Conservation (phyloP, 148 eudicot genomes). For the Salicornia ramosissima region DNA sequence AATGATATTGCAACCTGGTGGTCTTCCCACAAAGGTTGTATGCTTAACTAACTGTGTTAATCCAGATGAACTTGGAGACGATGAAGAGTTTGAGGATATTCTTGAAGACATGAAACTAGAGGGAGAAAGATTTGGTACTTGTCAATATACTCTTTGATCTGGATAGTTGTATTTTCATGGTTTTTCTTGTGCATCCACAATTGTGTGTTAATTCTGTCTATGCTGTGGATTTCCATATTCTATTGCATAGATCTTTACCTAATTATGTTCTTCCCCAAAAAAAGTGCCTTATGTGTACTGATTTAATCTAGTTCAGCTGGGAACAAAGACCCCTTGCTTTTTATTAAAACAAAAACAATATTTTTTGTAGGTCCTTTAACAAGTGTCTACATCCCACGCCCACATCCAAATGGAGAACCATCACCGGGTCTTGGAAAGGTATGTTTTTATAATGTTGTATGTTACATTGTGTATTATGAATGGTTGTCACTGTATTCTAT, state of each 20-base stretch:
- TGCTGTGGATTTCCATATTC: background rate
- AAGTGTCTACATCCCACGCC: conserved; percentile 76
- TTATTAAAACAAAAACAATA: too few relatives aligned
- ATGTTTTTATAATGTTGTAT: conserved; percentile 14
- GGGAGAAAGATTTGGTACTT: conserved; percentile 37
- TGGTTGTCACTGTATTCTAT: too few relatives aligned
- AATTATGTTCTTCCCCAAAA: too few relatives aligned
- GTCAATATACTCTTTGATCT: background rate
- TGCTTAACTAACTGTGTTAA: conserved; percentile 42
- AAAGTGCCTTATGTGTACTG: too few relatives aligned
- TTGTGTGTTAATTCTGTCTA: background rate
- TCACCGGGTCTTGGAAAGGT: conserved; percentile 94
- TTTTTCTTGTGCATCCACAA: background rate
- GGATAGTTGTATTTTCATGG: background rate
- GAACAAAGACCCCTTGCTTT: background rate
- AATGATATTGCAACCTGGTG: conserved; percentile 61
- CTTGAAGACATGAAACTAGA: conserved; percentile 35
- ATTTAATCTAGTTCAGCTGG: background rate
- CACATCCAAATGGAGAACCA: conserved; percentile 56
- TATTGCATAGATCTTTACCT: background rate
- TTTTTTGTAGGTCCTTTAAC: conserved; percentile 63
- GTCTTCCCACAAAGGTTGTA: conserved; percentile 66
- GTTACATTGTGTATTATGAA: background rate
- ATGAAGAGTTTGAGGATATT: conserved; percentile 38
- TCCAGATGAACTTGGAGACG: conserved; percentile 31